Conservation (phyloP, 73 alveolate species). For the Tetrahymena malaccensis region DNA sequence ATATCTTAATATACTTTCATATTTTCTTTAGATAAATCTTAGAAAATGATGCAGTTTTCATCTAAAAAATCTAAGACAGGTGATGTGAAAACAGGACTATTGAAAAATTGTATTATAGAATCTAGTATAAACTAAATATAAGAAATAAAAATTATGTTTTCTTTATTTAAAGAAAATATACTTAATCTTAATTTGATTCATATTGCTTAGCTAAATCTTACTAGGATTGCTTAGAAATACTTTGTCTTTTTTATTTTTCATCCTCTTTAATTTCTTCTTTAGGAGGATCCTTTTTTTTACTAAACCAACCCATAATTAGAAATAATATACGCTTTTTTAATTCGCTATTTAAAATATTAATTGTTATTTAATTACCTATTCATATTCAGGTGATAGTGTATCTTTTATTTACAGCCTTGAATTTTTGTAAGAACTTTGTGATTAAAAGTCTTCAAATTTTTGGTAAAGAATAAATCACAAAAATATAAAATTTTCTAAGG, state of each 20-base stretch:
- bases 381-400: not conserved
- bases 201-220: not conserved
- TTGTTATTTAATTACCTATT: not conserved
- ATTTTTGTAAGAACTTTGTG: too few relatives aligned
- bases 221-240: not conserved
- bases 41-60: not conserved
- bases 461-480: too few relatives aligned
- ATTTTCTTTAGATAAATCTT: not conserved
- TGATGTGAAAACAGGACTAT: not conserved
- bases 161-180: not conserved
- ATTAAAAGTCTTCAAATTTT: not conserved
- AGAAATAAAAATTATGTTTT: not conserved
- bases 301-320: not conserved
- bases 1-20: not conserved
- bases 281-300: not conserved
- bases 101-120: not conserved
- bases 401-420: not conserved
- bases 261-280: not conserved
- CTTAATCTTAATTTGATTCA: not conserved
- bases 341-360: not conserved
- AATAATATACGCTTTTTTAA: not conserved
- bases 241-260: not conserved
- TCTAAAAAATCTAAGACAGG: not conserved
- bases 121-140: not conserved
- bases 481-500: too few relatives aligned